A percentile compares a stretch with the other conserved stretches of the same genome.
These are phyloP conservation scores for Fusarium virguliforme DNA, from an alignment of 2,329 filamentous ascomycete species.

Conservation along the genomic window DNA sequence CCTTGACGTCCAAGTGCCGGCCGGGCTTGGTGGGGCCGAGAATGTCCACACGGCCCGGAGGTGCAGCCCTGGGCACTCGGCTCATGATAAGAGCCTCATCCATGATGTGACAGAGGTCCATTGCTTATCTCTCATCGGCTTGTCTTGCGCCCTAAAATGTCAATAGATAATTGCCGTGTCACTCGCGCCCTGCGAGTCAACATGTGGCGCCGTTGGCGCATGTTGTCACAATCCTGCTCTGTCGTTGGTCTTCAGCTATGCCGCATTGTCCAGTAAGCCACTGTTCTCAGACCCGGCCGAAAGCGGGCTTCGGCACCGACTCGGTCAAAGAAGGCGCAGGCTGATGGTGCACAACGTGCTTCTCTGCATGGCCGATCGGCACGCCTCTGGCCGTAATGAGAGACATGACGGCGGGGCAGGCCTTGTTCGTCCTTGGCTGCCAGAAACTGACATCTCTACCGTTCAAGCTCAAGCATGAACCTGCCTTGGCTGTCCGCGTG, in stretches of 20 bases:
- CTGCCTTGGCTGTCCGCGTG: not conserved
- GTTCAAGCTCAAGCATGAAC: slow-evolving; percentile 8
- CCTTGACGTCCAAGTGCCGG: not conserved
- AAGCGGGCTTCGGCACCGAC: slow-evolving; percentile 43
- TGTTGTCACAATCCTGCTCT: not conserved
- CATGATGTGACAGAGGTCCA: not conserved
- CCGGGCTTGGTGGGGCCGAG: not conserved
- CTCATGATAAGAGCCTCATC: not conserved
- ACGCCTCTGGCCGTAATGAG: slow-evolving; percentile 2
- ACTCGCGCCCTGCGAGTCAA: slow-evolving; percentile 9
- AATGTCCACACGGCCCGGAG: slow-evolving; percentile 1
- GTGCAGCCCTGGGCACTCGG: not conserved
- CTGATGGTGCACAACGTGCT: slow-evolving; percentile 6
- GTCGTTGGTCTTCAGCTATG: slow-evolving; percentile 16
- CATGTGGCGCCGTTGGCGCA: slow-evolving; percentile 3
- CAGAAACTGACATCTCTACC: not conserved
- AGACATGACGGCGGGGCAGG: slow-evolving; percentile 7
- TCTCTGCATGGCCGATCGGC: slow-evolving; percentile 14
- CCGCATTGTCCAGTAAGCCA: not conserved
- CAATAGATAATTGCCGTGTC: not conserved
- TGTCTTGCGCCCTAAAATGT: not conserved
- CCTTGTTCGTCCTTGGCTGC: not conserved
- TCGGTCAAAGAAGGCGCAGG: slow-evolving; percentile 20
- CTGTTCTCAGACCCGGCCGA: slow-evolving; percentile 29
- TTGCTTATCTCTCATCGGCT: not conserved